These are phyloP conservation scores for Microbotryum silenes-acaulis DNA, from an alignment of 1,284 basidiomycete genomes.

Conservation along the genomic window DNA sequence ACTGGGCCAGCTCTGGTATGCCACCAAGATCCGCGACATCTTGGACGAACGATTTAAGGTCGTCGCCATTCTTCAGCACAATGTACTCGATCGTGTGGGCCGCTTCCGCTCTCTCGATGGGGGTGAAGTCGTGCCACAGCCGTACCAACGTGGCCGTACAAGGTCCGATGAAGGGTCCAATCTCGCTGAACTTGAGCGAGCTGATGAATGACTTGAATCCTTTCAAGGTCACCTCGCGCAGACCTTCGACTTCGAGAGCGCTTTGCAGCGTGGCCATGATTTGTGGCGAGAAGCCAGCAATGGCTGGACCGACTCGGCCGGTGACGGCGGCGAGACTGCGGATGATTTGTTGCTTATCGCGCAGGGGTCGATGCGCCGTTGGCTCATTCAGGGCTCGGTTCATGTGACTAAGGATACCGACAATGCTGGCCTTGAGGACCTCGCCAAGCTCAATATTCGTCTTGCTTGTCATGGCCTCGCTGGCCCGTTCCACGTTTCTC, in stretches of 20 bases:
- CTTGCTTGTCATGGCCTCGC: conserved; percentile 34
- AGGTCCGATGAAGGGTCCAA: conserved; percentile 76
- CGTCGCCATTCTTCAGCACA: conserved; percentile 55
- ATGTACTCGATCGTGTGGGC: conserved; percentile 61
- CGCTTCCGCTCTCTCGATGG: conserved; percentile 52
- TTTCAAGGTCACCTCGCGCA: conserved; percentile 68
- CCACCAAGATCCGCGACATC: conserved; percentile 70
- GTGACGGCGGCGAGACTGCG: conserved; percentile 72
- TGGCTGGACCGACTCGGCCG: conserved; percentile 59
- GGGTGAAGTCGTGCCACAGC: conserved; percentile 63
- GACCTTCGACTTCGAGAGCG: conserved; percentile 61
- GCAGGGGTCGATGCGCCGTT: conserved; percentile 59
- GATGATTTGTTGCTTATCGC: conserved; percentile 63
- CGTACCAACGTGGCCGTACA: conserved; percentile 79
- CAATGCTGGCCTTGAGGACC: conserved; percentile 65
- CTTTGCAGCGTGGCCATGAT: conserved; percentile 96
- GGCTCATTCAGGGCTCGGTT: conserved; percentile 76
- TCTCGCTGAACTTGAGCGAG: conserved; percentile 60
- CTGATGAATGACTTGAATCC: conserved; percentile 77
- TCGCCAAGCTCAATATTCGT: conserved; percentile 46
- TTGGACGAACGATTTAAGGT: conserved; percentile 55
- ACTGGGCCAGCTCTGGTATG: conserved; percentile 57
- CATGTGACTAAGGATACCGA: conserved; percentile 70
- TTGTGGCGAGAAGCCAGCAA: conserved; percentile 71
- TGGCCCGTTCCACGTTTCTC: conserved; percentile 46